These are phyloP conservation scores for Neurospora sp. DNA, from an alignment of 495 filamentous ascomycete genomes.

Conservation along the genomic window DNA sequence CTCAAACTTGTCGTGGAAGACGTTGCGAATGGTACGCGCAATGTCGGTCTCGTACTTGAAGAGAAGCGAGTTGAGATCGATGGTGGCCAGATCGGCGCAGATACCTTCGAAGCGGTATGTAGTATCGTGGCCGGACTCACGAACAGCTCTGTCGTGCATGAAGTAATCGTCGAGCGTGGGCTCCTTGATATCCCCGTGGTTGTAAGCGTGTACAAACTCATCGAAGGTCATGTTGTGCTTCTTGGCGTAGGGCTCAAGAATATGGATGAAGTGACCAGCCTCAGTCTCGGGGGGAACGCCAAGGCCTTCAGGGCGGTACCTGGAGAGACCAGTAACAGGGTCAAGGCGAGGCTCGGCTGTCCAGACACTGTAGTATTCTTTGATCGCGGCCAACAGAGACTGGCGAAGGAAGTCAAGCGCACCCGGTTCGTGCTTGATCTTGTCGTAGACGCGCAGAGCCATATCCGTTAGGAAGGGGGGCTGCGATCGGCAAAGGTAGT, in stretches of 20 bases:
- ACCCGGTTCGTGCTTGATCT: constrained; percentile 69
- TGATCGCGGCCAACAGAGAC: constrained; percentile 83
- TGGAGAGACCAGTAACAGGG: constrained; percentile 67
- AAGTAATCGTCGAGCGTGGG: constrained; percentile 91
- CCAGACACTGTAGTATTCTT: constrained; percentile 94
- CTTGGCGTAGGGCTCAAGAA: constrained; percentile 74
- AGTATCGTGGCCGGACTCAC: constrained; percentile 96
- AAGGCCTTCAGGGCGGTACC: constrained; percentile 80
- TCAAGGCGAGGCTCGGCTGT: constrained; percentile 71
- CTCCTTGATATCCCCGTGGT: constrained; percentile 63
- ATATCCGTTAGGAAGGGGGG: constrained; percentile 97
- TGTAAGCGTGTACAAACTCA: constrained; percentile 81
- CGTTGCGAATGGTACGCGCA: constrained; percentile 63
- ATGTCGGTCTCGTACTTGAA: constrained; percentile 98
- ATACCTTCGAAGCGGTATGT: constrained; percentile 83
- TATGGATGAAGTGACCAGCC: constrained; percentile 74
- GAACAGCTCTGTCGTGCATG: constrained; percentile 85
- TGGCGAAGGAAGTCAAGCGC: constrained; percentile 66
- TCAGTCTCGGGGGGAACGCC: constrained; percentile 95
- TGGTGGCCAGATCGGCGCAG: constrained; percentile 80
- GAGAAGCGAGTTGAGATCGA: constrained; percentile 85
- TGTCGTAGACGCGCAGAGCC: constrained; percentile 80
- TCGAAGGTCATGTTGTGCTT: constrained; percentile 73
- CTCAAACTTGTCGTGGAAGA: constrained; percentile 68
- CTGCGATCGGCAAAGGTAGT: constrained; percentile 88